Evolutionary conservation across 352 stramenopile genomes (phyloP), one percentile per base, ranked within the genome.

Genomic region (Pythium periplocum): DNA sequence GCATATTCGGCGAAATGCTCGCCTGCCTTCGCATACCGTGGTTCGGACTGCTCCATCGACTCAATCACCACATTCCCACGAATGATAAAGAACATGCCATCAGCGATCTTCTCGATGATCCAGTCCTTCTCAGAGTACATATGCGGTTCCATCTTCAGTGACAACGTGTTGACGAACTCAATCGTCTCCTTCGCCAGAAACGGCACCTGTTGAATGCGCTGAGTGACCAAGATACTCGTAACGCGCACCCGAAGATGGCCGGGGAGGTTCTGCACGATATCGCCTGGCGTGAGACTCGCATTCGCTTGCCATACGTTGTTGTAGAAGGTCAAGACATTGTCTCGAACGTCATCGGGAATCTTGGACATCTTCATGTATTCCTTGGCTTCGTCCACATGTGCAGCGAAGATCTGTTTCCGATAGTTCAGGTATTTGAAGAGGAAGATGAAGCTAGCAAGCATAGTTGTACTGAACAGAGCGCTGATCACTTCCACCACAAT

Each of bases 111-210:
- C 46, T 87, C 74, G 30, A 89, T 79, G 45, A 89, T 73, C 78
- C 78, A 89, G 41, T 89, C 78, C 48, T 86, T 89, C 2, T 75
- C 74, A 2, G 78, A 83, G 46, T 72, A 88, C 2, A 75, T 60
- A 33, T 65, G 73, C 6, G 73, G 64, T 26, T 71, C 74, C 8
- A 90, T 62, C 8, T 68, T 59, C n/a, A 81, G 53, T 6, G 77
- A 66, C 39, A 88, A 58, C 7, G 77, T 86, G 47, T 90, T 88
- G 52, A 90, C 59, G n/a, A 90, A 80, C 48, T 87, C 79, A 11
- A 87, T 60, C 48, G 54, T 87, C 36, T 87, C 75, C 51, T 88
- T 87, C 0, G 71, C 48, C 4, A 90, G 41, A 37, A 87, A 87
- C 0, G 65, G 63, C 0, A 90, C 77, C 6, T 69, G 61, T 49